Evolutionary conservation across 139 green algal genomes (phyloP).

Genomic region (Asterochloris sp.): DNA sequence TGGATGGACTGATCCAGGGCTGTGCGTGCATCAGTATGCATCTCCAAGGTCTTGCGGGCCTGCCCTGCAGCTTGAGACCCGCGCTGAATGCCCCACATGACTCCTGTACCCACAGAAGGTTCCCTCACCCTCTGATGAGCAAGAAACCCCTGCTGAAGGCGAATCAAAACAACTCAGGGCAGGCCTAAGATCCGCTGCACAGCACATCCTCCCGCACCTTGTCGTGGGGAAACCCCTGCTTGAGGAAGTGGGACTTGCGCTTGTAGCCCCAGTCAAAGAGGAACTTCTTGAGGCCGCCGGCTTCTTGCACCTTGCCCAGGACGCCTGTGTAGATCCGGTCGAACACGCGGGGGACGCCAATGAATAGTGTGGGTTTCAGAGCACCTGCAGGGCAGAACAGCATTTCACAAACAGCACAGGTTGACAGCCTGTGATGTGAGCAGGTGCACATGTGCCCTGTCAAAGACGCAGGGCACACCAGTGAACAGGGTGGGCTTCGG

Average conservation of each 20-base stretch:
- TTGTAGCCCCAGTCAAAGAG: constrained; percentile 74
- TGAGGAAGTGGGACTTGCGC: constrained; percentile 68
- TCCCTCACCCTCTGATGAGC: too few relatives aligned
- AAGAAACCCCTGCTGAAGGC: too few relatives aligned
- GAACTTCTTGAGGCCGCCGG: constrained; percentile 51
- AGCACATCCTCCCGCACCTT: constrained; percentile 17
- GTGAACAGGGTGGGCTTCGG: not conserved
- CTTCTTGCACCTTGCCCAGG: constrained; percentile 37
- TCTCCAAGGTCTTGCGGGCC: too few relatives aligned
- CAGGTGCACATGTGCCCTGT: not conserved
- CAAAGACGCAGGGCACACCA: not conserved
- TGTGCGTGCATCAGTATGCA: too few relatives aligned
- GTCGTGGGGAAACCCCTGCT: constrained; percentile 37
- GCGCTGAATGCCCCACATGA: too few relatives aligned
- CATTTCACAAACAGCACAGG: not conserved
- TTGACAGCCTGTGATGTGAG: not conserved
- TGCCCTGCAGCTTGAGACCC: too few relatives aligned
- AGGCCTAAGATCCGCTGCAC: not conserved
- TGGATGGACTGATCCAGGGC: too few relatives aligned
- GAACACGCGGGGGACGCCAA: constrained; percentile 91
- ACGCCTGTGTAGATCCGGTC: constrained; percentile 91
- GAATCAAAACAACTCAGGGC: not conserved
- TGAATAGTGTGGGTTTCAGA: constrained; percentile 88
- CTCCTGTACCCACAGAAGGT: too few relatives aligned
- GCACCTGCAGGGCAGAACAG: constrained; percentile 18